Base-by-base conservation (phyloP, 1,284 basidiomycete species). In the Fomitopsis pinicola region DNA sequence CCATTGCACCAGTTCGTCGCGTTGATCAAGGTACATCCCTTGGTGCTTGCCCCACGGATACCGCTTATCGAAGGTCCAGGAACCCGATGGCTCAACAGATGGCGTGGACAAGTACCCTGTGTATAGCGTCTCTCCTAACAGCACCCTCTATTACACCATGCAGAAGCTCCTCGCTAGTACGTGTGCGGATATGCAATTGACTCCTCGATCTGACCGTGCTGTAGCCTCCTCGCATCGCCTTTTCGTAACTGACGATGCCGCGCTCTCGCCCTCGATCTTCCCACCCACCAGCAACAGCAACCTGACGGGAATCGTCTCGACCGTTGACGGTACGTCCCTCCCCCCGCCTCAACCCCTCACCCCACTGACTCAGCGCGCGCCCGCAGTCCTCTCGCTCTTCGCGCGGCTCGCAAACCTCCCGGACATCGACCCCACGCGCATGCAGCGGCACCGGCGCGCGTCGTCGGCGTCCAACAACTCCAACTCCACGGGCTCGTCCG, bases 21-120 rank as follows among this genome's bases (percentile, higher is more conserved):
- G 2, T 73, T 80, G 48, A 87, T 92, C 71, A 92, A 90, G 80
- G 88, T 86, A 57, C 50, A 67, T 62, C 6, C 12, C 59, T 33
- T n/a, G 30, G 42, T 67, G 33, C 56, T 53, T 15, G 50, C n/a
- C 12, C 14, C 28, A 17, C 40, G 33, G 30, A 10, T 19, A 48
- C 2, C 58, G 14, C 50, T 15, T 38, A 15, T 46, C 46, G n/a
- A 7, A 33, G 35, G 3, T 42, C 30, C 60, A 89, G 88, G 82
- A 81, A 63, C 81, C 85, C 0, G 80, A 87, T 64, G 89, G 89
- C 22, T 83, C 82, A 2, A 88, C 80, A 2, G 90, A 92, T 63
- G 89, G 89, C 7, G 84, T 71, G 28, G 89, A 92, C 68, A 85
- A 81, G 74, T 91, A 85, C 72, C 90, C 89, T 88, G 90, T 91